A percentile compares a stretch with the other conserved stretches of the same genome.
phyloP scores from a whole-genome alignment of 106 monocot species.

The Dioscorea alata region DNA sequence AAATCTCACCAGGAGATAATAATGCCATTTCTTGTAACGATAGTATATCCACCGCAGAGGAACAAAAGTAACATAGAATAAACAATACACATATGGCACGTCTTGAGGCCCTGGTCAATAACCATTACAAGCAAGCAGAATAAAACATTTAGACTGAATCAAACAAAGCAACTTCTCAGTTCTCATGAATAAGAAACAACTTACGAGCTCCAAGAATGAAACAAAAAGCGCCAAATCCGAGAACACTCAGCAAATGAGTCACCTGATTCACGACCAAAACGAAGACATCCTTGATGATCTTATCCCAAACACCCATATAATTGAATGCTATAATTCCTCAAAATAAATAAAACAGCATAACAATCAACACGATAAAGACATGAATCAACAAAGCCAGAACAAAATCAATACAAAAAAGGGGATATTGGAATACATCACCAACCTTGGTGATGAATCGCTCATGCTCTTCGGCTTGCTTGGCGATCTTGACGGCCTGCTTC shows the following conservation, averaged over 20 bases:
- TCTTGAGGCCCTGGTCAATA: constrained; percentile 78
- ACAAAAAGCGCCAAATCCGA: constrained; percentile 96
- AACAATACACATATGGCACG: constrained; percentile 84
- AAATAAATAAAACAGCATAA: neutral
- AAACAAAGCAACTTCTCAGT: neutral
- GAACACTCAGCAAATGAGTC: constrained; percentile 86
- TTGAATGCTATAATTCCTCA: neutral
- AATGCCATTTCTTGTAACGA: constrained; percentile 99
- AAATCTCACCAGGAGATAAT: constrained; percentile 92
- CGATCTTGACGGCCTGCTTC: constrained; percentile 90
- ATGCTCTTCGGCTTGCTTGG: constrained; percentile 92
- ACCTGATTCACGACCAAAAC: constrained; percentile 36
- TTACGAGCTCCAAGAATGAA: constrained; percentile 91
- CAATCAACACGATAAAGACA: neutral
- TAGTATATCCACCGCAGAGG: constrained; percentile 98
- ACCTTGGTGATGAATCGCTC: constrained; percentile 88
- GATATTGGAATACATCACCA: constrained; percentile 12
- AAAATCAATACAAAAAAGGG: no score
- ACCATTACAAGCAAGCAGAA: neutral
- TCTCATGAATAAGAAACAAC: constrained; percentile 6
- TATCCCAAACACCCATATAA: neutral
- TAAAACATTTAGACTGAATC: no score
- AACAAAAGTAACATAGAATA: constrained; percentile 89
- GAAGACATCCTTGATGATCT: neutral
- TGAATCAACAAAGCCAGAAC: no score